These are phyloP conservation scores for Pisolithus microcarpus DNA, from an alignment of 768 basidiomycete genomes.

Conservation along the genomic window DNA sequence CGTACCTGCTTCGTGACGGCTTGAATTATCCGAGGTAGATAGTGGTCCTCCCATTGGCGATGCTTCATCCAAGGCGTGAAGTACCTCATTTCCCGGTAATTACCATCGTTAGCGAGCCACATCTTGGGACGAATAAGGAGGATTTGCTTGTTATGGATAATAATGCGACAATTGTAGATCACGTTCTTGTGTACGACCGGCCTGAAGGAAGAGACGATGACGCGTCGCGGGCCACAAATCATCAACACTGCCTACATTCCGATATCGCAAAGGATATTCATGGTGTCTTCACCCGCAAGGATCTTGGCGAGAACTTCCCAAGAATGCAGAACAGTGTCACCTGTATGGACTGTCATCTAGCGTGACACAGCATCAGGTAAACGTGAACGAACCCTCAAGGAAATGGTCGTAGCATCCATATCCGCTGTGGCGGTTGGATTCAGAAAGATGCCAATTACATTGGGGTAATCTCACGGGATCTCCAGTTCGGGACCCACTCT, in stretches of 20 bases:
- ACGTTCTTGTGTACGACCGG: constrained; percentile 97
- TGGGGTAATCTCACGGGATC: constrained; percentile 60
- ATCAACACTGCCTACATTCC: constrained; percentile 70
- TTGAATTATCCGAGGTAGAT: constrained; percentile 83
- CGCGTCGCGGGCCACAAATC: too few relatives aligned
- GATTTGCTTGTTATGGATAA: constrained; percentile 81
- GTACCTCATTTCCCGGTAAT: constrained; percentile 84
- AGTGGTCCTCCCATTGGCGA: constrained; percentile 85
- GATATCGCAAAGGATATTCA: constrained; percentile 91
- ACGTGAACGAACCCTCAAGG: constrained; percentile 63
- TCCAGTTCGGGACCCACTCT: constrained; percentile 96
- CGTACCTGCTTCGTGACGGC: constrained; percentile 81
- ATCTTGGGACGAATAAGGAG: constrained; percentile 96
- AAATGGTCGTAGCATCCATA: constrained; percentile 99
- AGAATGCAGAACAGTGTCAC: constrained; percentile 92
- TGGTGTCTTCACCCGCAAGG: constrained; percentile 65
- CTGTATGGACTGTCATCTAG: constrained; percentile 33
- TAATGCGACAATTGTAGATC: constrained; percentile 92
- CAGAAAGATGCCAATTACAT: background rate
- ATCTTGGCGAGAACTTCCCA: constrained; percentile 98
- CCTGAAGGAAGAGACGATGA: constrained; percentile 40
- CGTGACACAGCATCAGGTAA: background rate
- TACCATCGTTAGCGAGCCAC: constrained; percentile 99
- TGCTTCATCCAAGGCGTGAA: constrained; percentile 96
- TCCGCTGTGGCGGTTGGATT: constrained; percentile 45